These are phyloP conservation scores for Solanum medicagineum DNA, from an alignment of 257 asterid species.

Conservation along the genomic window DNA sequence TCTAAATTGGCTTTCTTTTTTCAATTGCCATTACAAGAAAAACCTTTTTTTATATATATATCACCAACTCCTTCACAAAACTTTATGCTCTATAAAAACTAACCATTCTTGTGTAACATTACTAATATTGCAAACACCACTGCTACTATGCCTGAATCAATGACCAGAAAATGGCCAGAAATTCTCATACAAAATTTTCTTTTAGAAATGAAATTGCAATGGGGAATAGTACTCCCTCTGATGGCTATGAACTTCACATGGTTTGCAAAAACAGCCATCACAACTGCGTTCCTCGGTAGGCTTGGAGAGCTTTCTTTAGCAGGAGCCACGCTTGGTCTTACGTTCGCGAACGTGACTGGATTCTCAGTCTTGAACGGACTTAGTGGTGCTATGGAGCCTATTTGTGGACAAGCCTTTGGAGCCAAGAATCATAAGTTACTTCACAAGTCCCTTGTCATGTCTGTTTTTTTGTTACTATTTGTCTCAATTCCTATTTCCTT, in stretches of 20 bases:
- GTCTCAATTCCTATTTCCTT: conserved; percentile 45
- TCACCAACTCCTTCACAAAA: conserved; percentile 23
- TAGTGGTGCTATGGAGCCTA: conserved; percentile 76
- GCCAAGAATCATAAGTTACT: conserved; percentile 69
- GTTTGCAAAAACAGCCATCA: conserved; percentile 67
- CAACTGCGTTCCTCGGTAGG: conserved; percentile 80
- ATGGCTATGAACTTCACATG: conserved; percentile 58
- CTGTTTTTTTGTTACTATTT: conserved; percentile 24
- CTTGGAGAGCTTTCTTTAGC: conserved; percentile 63
- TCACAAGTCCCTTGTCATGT: conserved; percentile 65
- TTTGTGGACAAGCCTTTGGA: conserved; percentile 93
- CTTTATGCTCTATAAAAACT: conserved; percentile 11
- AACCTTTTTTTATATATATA: background rate
- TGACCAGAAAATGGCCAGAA: conserved; percentile 10
- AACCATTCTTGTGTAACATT: conserved; percentile 5
- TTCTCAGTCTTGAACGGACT: conserved; percentile 68
- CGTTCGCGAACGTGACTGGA: conserved; percentile 71
- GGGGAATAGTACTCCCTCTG: conserved; percentile 42
- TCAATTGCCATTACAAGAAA: background rate
- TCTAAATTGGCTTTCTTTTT: background rate
- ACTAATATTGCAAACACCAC: background rate
- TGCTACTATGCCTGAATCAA: conserved; percentile 2
- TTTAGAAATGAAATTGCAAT: conserved; percentile 51
- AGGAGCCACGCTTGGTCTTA: conserved; percentile 65
- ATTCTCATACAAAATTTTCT: conserved; percentile 1